Base-by-base conservation (phyloP, 73 alveolate species). In the Paramecium sonneborni region DNA sequence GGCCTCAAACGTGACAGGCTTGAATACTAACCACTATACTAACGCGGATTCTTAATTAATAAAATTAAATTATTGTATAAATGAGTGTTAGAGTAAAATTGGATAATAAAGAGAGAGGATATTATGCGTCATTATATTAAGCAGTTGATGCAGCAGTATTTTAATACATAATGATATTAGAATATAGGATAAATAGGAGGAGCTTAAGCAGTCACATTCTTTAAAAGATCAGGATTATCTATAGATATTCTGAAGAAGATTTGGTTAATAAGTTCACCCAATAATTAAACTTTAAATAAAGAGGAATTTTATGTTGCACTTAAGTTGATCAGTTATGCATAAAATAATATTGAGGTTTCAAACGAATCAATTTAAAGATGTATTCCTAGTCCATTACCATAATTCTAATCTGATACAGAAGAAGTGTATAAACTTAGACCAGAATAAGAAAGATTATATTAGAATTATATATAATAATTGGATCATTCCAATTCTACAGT, bases 1-100 rank as follows among this genome's bases (percentile, higher is more conserved):
- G 97, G 97, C 94, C 96, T 94, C 97, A 95, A 92, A 94, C 97
- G 96, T 94, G 97, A 94, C 97, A 94, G 97, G 97, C 97, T 92
- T 95, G 97, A 93, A 94, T 94, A 94, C 97, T 94, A 48, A 94
- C 96, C 95, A 85, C 93, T 92, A 92, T 85, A 92, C 93, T 92
- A 92, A 68, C 93, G 85, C 93, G 95, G 93, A 85, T 46, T 74
- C 56, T 74, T 74, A 74, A 34, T 37, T 34, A 74, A 15, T 74
- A 14, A 28, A 3, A 35, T 62, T 62, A 62, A 26, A 6, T 30
- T 30, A 57, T 62, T 34, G 20, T 74, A 41, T 79, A 43, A 41
- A 79, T 79, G 90, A 79, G 55, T 43, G 21, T 44, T 3, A 79
- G 90, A 46, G 90, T 79, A 0, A 79, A 79, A 46, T 28, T 79